Evolutionary conservation across 352 stramenopile species (phyloP), one percentile per base, ranked within the genome.

Genomic region (Peronosclerospora sorghi): DNA sequence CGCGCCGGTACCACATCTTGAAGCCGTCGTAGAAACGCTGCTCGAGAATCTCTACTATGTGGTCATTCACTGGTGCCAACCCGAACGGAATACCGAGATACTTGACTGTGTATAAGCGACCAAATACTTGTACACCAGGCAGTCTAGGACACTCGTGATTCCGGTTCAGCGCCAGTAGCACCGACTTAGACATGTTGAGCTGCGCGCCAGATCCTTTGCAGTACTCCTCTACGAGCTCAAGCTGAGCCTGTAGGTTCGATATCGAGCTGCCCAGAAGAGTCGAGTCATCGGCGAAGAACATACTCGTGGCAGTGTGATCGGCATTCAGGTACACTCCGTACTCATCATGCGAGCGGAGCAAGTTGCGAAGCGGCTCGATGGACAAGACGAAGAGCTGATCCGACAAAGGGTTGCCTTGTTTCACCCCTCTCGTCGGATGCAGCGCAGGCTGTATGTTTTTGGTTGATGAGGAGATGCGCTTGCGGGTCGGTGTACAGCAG

Each of bases 221-320:
- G 10, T 49, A 37, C 0, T 20, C 8, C 0, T 26, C 2, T 1
- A 41, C 32, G 5, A 35, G 1, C 10, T 14, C 8, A 40, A 49
- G 23, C 2, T 49, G 32, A 12, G 5, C 18, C 8, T 41, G 9
- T 8, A 49, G 24, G 10, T 36, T 19, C 1, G 3, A 5, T 0
- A 28, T 27, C 5, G 20, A 51, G 29, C 12, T 39, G n/a, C 13
- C 27, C 26, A 34, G 35, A 32, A 39, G 19, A 24, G 18, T 40
- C 8, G 18, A 27, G 18, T 44, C 27, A 34, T 45, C 44, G 15
- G 44, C 44, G 30, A 45, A 45, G 12, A 51, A 51, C 1, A 17
- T 39, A 4, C 20, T 28, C 8, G 44, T 32, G 28, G 27, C 12
- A n/a, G 6, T 13, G 13, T 40, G 20, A 17, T 19, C n/a, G 32